These are phyloP conservation scores for Mycena citricolor DNA, from an alignment of 1,284 basidiomycete species.

Conservation along the genomic window DNA sequence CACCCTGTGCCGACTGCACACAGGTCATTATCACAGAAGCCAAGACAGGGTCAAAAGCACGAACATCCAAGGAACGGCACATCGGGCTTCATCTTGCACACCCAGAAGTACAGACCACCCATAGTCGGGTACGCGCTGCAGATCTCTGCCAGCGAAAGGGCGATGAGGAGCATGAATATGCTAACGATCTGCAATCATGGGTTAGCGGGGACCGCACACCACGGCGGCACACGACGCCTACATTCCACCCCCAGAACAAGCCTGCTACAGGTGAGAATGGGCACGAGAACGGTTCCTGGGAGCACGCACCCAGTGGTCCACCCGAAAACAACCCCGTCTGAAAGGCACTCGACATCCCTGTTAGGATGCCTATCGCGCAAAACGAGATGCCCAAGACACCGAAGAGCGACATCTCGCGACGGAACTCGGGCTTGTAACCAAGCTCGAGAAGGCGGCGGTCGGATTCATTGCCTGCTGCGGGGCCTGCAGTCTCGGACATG, in stretches of 20 bases:
- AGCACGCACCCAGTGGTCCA: slow-evolving; percentile 45
- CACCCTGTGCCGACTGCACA: slow-evolving; percentile 52
- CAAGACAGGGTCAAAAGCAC: slow-evolving; percentile 22
- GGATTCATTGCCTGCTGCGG: slow-evolving; percentile 29
- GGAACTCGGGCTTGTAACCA: slow-evolving; percentile 55
- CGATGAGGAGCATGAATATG: slow-evolving; percentile 59
- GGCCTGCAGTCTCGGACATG: too few relatives aligned
- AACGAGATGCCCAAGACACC: slow-evolving; percentile 64
- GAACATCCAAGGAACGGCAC: slow-evolving; percentile 54
- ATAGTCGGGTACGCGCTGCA: slow-evolving; percentile 61
- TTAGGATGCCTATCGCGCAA: slow-evolving; percentile 59
- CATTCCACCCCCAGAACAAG: slow-evolving; percentile 68
- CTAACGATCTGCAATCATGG: slow-evolving; percentile 46
- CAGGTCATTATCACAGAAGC: slow-evolving; percentile 1
- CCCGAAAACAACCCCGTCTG: slow-evolving; percentile 61
- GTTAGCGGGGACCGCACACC: neutral
- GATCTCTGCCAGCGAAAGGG: slow-evolving; percentile 57
- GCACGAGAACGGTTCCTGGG: neutral
- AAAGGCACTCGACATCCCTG: slow-evolving; percentile 59
- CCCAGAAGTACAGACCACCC: slow-evolving; percentile 64
- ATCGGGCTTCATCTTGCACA: slow-evolving; percentile 63
- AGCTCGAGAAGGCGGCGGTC: slow-evolving; percentile 52
- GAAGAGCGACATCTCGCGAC: slow-evolving; percentile 58
- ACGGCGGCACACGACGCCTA: slow-evolving; percentile 29
- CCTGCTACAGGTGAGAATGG: slow-evolving; percentile 26